Conservation (phyloP, 1,284 basidiomycete species). For the Phylloporus sp. region DNA sequence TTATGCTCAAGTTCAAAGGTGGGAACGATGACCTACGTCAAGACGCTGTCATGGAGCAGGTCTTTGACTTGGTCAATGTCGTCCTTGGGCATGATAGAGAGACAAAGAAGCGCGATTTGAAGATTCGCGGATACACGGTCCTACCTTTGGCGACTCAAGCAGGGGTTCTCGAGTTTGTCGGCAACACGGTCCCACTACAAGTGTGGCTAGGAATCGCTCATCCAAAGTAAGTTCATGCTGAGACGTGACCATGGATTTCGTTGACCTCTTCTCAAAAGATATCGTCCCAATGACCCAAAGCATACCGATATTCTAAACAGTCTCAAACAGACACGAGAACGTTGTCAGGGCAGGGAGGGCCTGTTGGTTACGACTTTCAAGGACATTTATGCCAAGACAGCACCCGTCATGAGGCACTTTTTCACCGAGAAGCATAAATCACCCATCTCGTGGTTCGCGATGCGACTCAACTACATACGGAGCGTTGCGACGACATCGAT, state of each 20-base stretch:
- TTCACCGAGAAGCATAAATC: slow-evolving; percentile 90
- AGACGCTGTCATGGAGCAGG: slow-evolving; percentile 99
- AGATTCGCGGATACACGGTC: slow-evolving; percentile 88
- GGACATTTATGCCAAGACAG: slow-evolving; percentile 64
- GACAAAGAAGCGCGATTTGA: slow-evolving; percentile 77
- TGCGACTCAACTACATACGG: slow-evolving; percentile 89
- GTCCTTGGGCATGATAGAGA: slow-evolving; percentile 79
- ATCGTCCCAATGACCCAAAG: slow-evolving; percentile 48
- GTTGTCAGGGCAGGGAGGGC: slow-evolving; percentile 40
- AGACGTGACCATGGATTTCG: slow-evolving; percentile 25
- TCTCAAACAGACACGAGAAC: slow-evolving; percentile 40
- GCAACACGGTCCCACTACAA: slow-evolving; percentile 76
- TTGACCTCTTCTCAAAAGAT: slow-evolving; percentile 41
- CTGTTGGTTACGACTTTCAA: slow-evolving; percentile 59
- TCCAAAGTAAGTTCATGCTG: slow-evolving; percentile 51
- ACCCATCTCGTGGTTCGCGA: slow-evolving; percentile 93
- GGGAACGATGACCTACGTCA: slow-evolving; percentile 92
- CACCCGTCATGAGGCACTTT: slow-evolving; percentile 92
- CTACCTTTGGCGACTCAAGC: slow-evolving; percentile 84
- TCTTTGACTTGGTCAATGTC: slow-evolving; percentile 89
- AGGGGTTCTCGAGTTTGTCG: slow-evolving; percentile 93
- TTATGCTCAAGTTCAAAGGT: slow-evolving; percentile 81
- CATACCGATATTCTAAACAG: slow-evolving; percentile 27
- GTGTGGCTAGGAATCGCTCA: slow-evolving; percentile 74
- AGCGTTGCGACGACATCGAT: slow-evolving; percentile 95